A percentile compares a stretch with the other conserved stretches of the same genome.
Conservation (phyloP, 2,329 filamentous ascomycete genomes). For the Neofusicoccum kwambonambiense region DNA sequence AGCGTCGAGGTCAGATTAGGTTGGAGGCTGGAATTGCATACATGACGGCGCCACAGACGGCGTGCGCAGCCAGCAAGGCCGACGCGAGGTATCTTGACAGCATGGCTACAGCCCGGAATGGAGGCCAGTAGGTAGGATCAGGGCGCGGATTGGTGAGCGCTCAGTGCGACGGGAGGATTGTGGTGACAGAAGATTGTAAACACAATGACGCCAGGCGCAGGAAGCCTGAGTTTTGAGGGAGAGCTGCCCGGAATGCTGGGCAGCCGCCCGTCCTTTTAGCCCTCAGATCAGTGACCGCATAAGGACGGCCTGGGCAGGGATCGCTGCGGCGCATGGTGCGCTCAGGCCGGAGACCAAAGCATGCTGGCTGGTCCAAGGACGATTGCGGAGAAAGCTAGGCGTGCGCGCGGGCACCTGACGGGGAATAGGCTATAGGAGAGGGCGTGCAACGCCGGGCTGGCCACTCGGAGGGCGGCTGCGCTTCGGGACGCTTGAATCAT, state of each 20-base stretch:
- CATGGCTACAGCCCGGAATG: not conserved
- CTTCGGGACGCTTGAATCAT: not conserved
- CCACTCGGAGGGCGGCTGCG: not conserved
- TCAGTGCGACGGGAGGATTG: not conserved
- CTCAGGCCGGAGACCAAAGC: not conserved
- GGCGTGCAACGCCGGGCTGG: not conserved
- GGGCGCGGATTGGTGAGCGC: not conserved
- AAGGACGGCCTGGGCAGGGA: not conserved
- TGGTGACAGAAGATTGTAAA: not conserved
- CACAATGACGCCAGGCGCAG: not conserved
- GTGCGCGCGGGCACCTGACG: not conserved
- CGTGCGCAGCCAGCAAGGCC: slow-evolving; percentile 4
- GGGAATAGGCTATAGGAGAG: not conserved
- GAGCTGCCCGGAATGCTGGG: slow-evolving; percentile 3
- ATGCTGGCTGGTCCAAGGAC: not conserved
- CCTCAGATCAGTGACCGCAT: not conserved
- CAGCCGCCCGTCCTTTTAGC: not conserved
- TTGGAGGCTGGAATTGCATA: not conserved
- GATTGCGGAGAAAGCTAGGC: slow-evolving; percentile 3
- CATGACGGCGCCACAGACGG: slow-evolving; percentile 5
- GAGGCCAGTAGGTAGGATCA: not conserved
- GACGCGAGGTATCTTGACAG: slow-evolving; percentile 7
- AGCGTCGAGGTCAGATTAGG: not conserved
- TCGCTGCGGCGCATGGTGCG: not conserved
- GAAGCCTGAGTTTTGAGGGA: not conserved